Percentiles rank a stretch among this genome's conserved stretches.
Evolutionary conservation across 306 rosid genomes (phyloP).

Genomic region (Pyrus pyrifolia): DNA sequence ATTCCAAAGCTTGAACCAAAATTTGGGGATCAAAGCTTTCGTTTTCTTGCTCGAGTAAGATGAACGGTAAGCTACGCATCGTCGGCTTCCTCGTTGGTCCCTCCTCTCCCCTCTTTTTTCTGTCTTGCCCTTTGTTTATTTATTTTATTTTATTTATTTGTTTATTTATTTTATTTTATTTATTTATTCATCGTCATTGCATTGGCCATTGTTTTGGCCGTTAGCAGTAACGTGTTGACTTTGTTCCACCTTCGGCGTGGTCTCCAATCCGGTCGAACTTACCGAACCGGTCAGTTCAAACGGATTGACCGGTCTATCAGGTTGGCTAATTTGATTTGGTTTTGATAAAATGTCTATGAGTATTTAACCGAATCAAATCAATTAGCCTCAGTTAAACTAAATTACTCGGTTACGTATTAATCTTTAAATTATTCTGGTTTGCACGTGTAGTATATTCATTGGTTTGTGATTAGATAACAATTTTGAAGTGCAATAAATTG

Average conservation of each 20-base stretch:
- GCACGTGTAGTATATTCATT: too few relatives aligned
- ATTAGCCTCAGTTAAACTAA: too few relatives aligned
- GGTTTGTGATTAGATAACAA: too few relatives aligned
- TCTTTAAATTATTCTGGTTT: too few relatives aligned
- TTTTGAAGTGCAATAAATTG: too few relatives aligned
- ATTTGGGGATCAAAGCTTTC: not conserved
- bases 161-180: not conserved
- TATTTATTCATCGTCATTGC: not conserved
- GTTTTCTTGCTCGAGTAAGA: not conserved
- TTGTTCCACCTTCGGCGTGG: too few relatives aligned
- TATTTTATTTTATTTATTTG: not conserved
- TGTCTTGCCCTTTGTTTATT: not conserved
- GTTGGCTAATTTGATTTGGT: too few relatives aligned
- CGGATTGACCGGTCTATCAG: too few relatives aligned
- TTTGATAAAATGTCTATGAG: not conserved
- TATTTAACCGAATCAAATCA: not conserved
- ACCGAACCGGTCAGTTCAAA: too few relatives aligned
- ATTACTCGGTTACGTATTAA: too few relatives aligned
- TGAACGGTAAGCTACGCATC: not conserved
- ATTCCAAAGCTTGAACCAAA: not conserved
- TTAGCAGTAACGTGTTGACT: not conserved
- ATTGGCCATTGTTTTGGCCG: not conserved
- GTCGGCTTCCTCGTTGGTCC: not conserved
- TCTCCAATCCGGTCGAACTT: too few relatives aligned
- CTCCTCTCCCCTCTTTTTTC: too few relatives aligned